Evolutionary conservation across 2,329 filamentous ascomycete genomes (phyloP), one percentile per base, ranked within the genome.

Genomic region (Geoglossum cookeanum): DNA sequence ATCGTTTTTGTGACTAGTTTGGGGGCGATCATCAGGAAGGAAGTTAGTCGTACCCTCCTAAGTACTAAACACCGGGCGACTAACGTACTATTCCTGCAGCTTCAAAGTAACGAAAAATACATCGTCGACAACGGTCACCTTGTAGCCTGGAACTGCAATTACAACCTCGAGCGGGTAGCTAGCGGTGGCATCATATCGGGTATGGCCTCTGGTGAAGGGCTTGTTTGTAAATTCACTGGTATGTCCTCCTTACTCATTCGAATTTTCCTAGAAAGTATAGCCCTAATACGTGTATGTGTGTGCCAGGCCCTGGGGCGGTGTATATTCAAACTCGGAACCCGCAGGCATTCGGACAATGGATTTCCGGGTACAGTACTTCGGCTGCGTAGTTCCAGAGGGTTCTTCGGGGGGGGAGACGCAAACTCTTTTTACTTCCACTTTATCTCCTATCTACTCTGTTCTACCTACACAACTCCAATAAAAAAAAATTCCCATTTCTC

Each of bases 91-190:
- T 49, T 9, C 55, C 5, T 51, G 57, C 58, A 77, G 75, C 68
- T 79, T 55, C 69, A 71, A 63, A 74, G 77, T 11, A 84, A 84
- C 8, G 91, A 97, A 68, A 85, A 84, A 63, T 97, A 96, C 69
- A 87, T 92, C 62, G 83, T 96, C 58, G 88, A 95, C 65, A 95
- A 95, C 64, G 88, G 88, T 2, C 89, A 97, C 63, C 76, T 97
- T 0, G 89, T 97, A 0, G 91, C 92, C 0, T 98, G 92, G 92
- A 96, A 96, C 68, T 90, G 86, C 66, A 88, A 94, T 66, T 98
- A 97, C 65, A 78, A 87, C 3, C 81, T 98, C 61, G 89, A 96
- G 71, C 83, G 92, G 15, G 85, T 94, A 3, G 83, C 91, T 0
- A 92, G 86, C 2, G 92, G 92, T 1, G 92, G 92, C 42, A 82